Evolutionary conservation across 164 flowering plant genomes (phyloP).

Genomic region (Piper betle): DNA sequence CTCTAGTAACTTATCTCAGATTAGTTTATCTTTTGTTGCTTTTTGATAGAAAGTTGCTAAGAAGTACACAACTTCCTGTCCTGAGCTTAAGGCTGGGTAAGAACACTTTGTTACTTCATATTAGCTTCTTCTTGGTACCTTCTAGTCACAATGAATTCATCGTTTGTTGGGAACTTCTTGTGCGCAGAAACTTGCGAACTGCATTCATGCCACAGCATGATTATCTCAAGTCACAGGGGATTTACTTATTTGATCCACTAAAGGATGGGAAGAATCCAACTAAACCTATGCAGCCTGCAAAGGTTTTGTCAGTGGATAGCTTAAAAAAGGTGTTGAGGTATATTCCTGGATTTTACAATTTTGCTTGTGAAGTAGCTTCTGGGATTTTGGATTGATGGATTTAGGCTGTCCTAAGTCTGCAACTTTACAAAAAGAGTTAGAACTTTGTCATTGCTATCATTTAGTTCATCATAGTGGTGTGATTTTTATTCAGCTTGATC

Average conservation of each 20-base stretch:
- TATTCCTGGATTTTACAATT: neutral
- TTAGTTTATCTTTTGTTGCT: conserved; percentile 2
- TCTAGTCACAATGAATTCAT: neutral
- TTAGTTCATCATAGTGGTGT: too few relatives aligned
- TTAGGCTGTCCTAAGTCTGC: too few relatives aligned
- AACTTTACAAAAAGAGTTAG: too few relatives aligned
- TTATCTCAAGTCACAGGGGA: conserved; percentile 43
- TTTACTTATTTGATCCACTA: conserved; percentile 57
- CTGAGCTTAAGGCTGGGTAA: conserved; percentile 90
- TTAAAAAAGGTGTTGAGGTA: conserved; percentile 76
- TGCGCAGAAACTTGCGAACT: conserved; percentile 51
- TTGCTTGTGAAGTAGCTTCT: too few relatives aligned
- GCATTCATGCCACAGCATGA: conserved; percentile 32
- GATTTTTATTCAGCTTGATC: too few relatives aligned
- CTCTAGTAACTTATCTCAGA: neutral
- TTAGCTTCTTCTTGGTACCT: neutral
- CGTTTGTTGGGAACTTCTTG: neutral
- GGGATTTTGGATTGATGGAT: too few relatives aligned
- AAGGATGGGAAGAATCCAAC: conserved; percentile 21
- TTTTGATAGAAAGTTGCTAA: conserved; percentile 47
- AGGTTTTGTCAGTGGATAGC: conserved; percentile 69
- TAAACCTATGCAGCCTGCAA: conserved; percentile 35
- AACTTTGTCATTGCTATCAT: too few relatives aligned
- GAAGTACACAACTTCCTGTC: conserved; percentile 38
- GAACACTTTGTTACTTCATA: conserved; percentile 7